These are phyloP conservation scores for Acanthamoeba triangularis DNA, from an alignment of 208 protist species.

Conservation along the genomic window DNA sequence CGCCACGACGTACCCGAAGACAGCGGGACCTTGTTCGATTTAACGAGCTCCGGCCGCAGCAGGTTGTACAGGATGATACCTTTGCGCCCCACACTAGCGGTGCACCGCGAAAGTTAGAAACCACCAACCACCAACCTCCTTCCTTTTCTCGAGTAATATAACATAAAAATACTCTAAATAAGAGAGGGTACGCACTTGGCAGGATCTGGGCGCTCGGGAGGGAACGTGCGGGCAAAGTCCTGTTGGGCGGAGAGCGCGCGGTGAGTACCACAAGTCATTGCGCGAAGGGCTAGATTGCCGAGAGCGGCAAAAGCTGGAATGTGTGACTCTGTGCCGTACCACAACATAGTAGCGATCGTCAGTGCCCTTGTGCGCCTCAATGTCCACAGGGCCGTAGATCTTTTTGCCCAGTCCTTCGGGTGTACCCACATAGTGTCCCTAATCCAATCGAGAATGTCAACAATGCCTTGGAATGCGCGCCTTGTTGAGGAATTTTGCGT, in stretches of 20 bases:
- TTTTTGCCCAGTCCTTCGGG: neutral
- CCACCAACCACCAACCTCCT: too few relatives aligned
- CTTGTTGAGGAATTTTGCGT: neutral
- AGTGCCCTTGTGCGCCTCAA: constrained; percentile 59
- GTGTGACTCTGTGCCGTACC: neutral
- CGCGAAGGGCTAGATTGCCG: too few relatives aligned
- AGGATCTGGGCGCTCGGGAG: constrained; percentile 4
- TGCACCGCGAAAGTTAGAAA: neutral
- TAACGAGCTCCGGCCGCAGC: constrained; percentile 43
- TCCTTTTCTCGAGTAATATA: too few relatives aligned
- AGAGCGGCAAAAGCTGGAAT: neutral
- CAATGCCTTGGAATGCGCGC: too few relatives aligned
- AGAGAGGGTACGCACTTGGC: neutral
- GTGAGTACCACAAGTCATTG: neutral
- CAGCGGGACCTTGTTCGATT: constrained; percentile 22
- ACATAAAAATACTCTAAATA: too few relatives aligned
- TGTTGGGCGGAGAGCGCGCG: too few relatives aligned
- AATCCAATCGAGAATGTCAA: too few relatives aligned
- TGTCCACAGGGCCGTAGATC: constrained; percentile 67
- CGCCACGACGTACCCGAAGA: neutral
- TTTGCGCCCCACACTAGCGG: neutral
- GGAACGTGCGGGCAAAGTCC: constrained; percentile 71
- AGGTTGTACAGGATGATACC: constrained; percentile 52
- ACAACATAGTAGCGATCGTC: constrained; percentile 66
- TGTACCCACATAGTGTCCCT: constrained; percentile 22